Conservation (phyloP, 1,139 yeast species). For the Yamadazyma buinensis region DNA sequence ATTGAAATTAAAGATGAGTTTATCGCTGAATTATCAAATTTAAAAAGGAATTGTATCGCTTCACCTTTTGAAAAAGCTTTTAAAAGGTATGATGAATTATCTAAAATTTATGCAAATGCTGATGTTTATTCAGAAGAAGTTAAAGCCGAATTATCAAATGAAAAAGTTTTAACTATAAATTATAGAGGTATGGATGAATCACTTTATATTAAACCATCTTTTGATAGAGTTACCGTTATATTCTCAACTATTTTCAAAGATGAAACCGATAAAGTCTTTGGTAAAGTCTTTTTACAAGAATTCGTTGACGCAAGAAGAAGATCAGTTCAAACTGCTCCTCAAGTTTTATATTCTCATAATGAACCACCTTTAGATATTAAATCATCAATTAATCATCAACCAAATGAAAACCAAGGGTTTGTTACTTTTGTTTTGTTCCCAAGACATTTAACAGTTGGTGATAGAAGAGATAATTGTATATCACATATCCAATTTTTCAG, state of each 20-base stretch:
- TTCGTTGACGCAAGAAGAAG: constrained; percentile 94
- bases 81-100: constrained; percentile 67
- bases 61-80: constrained; percentile 92
- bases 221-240: constrained; percentile 94
- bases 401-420: constrained; percentile 59
- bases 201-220: constrained; percentile 85
- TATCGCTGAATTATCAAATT: constrained; percentile 62
- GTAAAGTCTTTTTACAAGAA: constrained; percentile 93
- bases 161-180: constrained; percentile 67
- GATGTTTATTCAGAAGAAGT: constrained; percentile 50
- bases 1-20: constrained; percentile 49
- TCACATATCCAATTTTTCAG: constrained; percentile 89
- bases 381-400: constrained; percentile 25
- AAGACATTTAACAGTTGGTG: constrained; percentile 66
- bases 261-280: constrained; percentile 93
- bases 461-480: constrained; percentile 77
- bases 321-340: constrained; percentile 97
- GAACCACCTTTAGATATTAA: constrained; percentile 92
- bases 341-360: constrained; percentile 82
- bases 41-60: constrained; percentile 85
- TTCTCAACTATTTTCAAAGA: constrained; percentile 94
- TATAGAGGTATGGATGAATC: constrained; percentile 88
- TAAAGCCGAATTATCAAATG: constrained; percentile 46
- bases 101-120: constrained; percentile 46
- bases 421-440: constrained; percentile 75